Evolutionary conservation across 441 rosid genomes (phyloP).

Genomic region (Populus tomentosa): DNA sequence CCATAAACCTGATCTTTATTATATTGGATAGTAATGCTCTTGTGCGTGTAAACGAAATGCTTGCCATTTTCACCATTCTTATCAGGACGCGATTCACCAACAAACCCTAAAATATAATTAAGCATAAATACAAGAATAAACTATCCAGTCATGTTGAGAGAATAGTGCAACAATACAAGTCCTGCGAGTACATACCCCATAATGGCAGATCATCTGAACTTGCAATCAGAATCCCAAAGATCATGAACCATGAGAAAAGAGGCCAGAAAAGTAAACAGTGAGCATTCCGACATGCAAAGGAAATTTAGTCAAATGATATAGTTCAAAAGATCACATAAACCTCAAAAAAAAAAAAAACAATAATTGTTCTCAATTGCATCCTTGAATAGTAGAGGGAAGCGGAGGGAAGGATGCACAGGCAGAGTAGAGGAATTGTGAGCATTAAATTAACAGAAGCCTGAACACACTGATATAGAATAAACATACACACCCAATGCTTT

Average conservation of each 20-base stretch:
- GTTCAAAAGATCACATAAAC: background rate
- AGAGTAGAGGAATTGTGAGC: background rate
- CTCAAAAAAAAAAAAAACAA: background rate
- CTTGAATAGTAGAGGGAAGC: background rate
- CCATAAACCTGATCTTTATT: conserved; percentile 83
- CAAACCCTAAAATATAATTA: conserved; percentile 56
- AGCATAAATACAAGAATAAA: conserved; percentile 11
- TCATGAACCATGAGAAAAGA: conserved; percentile 11
- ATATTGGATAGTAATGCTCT: conserved; percentile 57
- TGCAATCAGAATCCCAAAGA: conserved; percentile 26
- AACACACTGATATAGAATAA: background rate
- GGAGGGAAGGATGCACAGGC: background rate
- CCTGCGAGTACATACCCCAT: conserved; percentile 60
- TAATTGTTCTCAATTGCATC: background rate
- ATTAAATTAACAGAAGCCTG: background rate
- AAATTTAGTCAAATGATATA: background rate
- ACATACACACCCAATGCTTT: background rate
- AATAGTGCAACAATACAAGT: background rate
- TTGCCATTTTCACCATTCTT: conserved; percentile 72
- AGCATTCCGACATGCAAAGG: conserved; percentile 8
- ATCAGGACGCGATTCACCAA: conserved; percentile 79
- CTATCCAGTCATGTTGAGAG: conserved; percentile 4
- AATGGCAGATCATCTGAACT: conserved; percentile 93
- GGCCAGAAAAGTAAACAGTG: conserved; percentile 15
- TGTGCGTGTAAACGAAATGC: conserved; percentile 81